Evolutionary conservation across 164 flowering plant genomes (phyloP).

Genomic region (Chimonanthus salicifolius): DNA sequence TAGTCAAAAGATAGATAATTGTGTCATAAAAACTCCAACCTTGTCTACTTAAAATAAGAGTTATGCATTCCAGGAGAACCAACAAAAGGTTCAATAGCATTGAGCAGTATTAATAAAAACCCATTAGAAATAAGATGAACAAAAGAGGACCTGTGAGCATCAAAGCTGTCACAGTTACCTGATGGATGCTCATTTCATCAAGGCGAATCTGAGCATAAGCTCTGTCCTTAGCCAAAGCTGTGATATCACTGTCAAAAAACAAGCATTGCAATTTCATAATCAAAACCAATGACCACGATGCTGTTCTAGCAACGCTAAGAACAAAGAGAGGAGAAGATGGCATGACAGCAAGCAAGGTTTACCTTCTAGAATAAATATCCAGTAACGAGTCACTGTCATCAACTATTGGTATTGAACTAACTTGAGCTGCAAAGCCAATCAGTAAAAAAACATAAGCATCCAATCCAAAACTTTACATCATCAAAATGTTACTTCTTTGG

Average conservation of each 20-base stretch:
- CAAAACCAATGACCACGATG: not conserved
- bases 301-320: not conserved
- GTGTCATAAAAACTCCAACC: no score
- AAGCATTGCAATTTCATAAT: not conserved
- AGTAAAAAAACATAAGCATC: not conserved
- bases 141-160: no score
- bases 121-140: no score
- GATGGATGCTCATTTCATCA: constrained; percentile 60
- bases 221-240: constrained; percentile 65
- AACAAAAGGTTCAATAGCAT: no score
- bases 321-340: not conserved
- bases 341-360: constrained; percentile 6
- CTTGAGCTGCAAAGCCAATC: constrained; percentile 54
- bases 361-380: constrained; percentile 92
- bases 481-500: not conserved
- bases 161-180: constrained; percentile 25
- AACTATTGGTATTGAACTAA: constrained; percentile 90
- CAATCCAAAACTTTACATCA: not conserved
- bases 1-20: not conserved
- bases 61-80: no score
- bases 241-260: constrained; percentile 34
- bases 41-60: no score
- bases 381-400: constrained; percentile 83
- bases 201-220: constrained; percentile 55
- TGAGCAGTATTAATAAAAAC: no score